Evolutionary conservation across 495 filamentous ascomycete genomes (phyloP), one percentile per base, ranked within the genome.

Genomic region (Immersiella caudata): DNA sequence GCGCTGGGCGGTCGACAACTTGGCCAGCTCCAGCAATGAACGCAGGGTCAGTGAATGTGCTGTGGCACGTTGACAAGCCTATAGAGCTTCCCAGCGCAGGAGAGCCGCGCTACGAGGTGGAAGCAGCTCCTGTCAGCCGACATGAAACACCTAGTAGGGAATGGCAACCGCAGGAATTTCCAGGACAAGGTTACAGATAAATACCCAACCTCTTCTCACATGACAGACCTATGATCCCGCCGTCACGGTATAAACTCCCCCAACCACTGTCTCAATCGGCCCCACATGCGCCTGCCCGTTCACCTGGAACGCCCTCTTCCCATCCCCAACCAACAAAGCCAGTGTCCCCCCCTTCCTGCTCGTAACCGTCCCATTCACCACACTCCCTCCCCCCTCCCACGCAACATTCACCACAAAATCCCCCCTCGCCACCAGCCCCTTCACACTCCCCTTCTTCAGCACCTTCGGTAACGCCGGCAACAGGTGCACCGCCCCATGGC

Each of bases 401-500:
- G 58, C 26, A 8, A 60, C 21, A 14, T 60, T 27, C 29, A 60
- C 58, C n/a, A 60, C 58, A 40, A 60, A 60, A 26, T 26, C 33
- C 29, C 58, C 58, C 29, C 58, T 26, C 33, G 29, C 58, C 58
- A 33, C 29, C 58, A 60, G 21, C 58, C 58, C 58, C 58, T 60
- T 33, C 25, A 60, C 58, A 0, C 29, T 33, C 25, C 58, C 58
- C 58, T 36, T 36, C 26, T n/a, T 16, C 25, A 60, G 12, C 58
- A 27, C 58, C 29, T 18, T n/a, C 6, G 58, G 58, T 2, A 60
- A 7, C 25, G 82, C 80, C 14, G 82, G 82, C 27, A 82, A 73
- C 8, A 83, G 70, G 27, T 81, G 77, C 11, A 77, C 56, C 6
- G 60, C 78, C 9, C 40, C 75, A 62, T 86, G 82, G 54, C 79